Evolutionary conservation across 2,329 filamentous ascomycete species (phyloP).

Genomic region (Fusarium succisae): DNA sequence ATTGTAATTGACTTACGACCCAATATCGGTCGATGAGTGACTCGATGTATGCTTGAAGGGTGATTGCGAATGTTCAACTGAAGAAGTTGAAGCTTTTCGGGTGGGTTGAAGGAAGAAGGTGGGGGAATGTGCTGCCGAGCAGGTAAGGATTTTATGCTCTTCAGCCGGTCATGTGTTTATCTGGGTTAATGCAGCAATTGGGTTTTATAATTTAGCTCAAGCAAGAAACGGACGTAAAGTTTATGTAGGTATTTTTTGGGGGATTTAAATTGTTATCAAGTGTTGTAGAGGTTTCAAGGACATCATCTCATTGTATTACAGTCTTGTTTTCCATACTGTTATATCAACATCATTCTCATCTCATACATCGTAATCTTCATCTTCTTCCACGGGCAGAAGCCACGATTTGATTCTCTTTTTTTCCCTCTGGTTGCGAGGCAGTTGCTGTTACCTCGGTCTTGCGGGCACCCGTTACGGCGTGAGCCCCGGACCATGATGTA

Average conservation of each 20-base stretch:
- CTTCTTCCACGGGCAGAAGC: not conserved
- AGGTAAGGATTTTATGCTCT: conserved; percentile 1
- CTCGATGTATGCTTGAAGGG: not conserved
- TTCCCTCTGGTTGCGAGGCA: conserved; percentile 15
- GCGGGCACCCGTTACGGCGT: conserved; percentile 30
- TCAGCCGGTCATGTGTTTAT: not conserved
- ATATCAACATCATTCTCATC: not conserved
- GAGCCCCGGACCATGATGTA: conserved; percentile 38
- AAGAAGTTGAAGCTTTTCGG: not conserved
- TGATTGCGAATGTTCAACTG: not conserved
- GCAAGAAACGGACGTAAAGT: not conserved
- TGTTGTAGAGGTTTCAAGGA: not conserved
- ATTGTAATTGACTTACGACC: not conserved
- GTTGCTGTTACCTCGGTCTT: conserved; percentile 27
- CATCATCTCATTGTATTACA: not conserved
- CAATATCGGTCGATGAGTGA: not conserved
- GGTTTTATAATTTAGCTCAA: not conserved
- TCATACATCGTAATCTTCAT: not conserved
- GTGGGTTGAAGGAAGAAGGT: conserved; percentile 1
- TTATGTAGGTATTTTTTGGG: not conserved
- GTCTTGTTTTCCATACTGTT: not conserved
- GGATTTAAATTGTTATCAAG: not conserved
- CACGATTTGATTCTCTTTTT: conserved; percentile 22
- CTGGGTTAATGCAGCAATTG: conserved; percentile 1
- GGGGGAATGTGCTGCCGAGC: not conserved